Evolutionary conservation across 345 rosid species (phyloP).

Genomic region (Ricinus communis): DNA sequence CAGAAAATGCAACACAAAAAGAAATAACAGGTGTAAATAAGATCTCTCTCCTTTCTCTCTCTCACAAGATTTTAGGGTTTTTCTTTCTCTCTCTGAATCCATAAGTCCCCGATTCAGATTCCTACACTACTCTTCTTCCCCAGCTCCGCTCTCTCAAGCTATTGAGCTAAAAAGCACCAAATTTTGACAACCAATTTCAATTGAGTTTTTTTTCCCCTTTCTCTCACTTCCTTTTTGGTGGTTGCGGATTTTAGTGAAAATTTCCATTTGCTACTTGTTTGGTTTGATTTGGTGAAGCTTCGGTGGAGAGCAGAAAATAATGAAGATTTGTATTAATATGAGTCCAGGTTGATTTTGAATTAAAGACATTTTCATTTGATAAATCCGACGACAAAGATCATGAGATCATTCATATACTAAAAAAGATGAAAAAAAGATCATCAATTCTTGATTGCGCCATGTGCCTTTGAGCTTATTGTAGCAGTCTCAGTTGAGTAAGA

Average conservation of each 20-base stretch:
- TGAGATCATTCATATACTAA: not conserved
- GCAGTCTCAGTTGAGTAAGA: not conserved
- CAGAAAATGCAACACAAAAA: slow-evolving; percentile 20
- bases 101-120: slow-evolving; percentile 27
- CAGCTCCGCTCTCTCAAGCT: slow-evolving; percentile 15
- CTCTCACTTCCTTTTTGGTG: slow-evolving; percentile 12
- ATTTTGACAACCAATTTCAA: slow-evolving; percentile 14
- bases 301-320: not conserved
- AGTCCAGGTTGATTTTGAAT: slow-evolving; percentile 33
- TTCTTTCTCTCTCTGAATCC: slow-evolving; percentile 20
- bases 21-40: slow-evolving; percentile 10
- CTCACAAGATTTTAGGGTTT: slow-evolving; percentile 21
- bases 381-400: slow-evolving; percentile 6
- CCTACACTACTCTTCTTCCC: slow-evolving; percentile 10
- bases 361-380: slow-evolving; percentile 1
- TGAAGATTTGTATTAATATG: slow-evolving; percentile 26
- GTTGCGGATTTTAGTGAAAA: slow-evolving; percentile 23
- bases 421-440: no score
- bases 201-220: slow-evolving; percentile 23
- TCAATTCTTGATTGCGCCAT: slow-evolving; percentile 4
- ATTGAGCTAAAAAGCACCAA: not conserved
- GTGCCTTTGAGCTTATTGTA: not conserved
- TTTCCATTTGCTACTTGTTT: slow-evolving; percentile 1
- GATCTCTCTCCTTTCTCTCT: slow-evolving; percentile 4
- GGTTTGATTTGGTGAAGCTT: slow-evolving; percentile 35